These are phyloP conservation scores for Austroboletus novae-zelandiae DNA, from an alignment of 1,284 basidiomycete species.

Conservation along the genomic window DNA sequence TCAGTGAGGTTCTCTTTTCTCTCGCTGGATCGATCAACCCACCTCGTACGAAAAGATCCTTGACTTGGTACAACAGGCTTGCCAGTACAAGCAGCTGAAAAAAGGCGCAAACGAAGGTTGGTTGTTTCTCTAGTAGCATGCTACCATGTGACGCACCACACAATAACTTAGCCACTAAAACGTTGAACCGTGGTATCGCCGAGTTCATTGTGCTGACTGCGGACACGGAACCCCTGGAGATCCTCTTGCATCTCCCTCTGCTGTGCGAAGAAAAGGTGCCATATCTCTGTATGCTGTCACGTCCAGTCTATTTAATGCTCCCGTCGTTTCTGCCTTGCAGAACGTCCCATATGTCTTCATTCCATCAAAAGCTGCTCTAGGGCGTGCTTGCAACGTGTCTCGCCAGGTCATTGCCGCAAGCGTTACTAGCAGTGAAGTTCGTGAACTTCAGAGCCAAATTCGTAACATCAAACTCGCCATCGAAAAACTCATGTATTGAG, in stretches of 20 bases:
- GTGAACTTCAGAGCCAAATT: constrained; percentile 91
- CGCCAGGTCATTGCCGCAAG: constrained; percentile 94
- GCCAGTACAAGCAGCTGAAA: constrained; percentile 95
- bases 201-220: constrained; percentile 99
- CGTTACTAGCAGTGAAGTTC: constrained; percentile 94
- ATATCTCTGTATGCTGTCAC: neutral
- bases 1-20: constrained; percentile 56
- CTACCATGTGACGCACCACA: neutral
- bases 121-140: neutral
- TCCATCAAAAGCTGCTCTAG: constrained; percentile 91
- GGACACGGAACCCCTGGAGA: constrained; percentile 97
- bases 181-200: constrained; percentile 97
- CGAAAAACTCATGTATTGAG: constrained; percentile 57
- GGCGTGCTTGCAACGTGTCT: constrained; percentile 94
- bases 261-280: constrained; percentile 97
- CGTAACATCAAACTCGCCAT: constrained; percentile 86
- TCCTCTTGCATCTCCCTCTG: constrained; percentile 94
- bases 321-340: constrained; percentile 37
- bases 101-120: constrained; percentile 96
- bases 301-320: neutral
- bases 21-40: neutral
- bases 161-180: constrained; percentile 77
- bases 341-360: constrained; percentile 97
- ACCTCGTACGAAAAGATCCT: constrained; percentile 60
- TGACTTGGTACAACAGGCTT: constrained; percentile 86